Evolutionary conservation across 768 basidiomycete genomes (phyloP).

Genomic region (Rhodocollybia butyracea): DNA sequence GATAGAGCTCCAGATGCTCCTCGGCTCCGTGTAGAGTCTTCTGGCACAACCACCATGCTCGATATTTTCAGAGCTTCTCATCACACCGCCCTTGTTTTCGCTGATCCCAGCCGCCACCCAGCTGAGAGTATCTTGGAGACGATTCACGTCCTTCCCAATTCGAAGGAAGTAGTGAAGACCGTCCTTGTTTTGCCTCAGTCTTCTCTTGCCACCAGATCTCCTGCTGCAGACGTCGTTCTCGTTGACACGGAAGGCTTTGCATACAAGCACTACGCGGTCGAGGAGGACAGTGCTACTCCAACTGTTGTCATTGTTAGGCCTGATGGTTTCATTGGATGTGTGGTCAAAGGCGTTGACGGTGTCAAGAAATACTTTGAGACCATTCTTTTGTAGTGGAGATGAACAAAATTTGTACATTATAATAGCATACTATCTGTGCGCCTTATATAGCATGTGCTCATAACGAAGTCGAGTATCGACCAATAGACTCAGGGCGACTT

Average conservation of each 20-base stretch:
- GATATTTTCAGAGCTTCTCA: conserved; percentile 27
- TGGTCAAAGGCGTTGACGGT: conserved; percentile 28
- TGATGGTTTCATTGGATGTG: conserved; percentile 42
- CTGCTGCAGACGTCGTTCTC: conserved; percentile 27
- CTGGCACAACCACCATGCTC: conserved; percentile 21
- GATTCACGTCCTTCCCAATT: conserved; percentile 16
- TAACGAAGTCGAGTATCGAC: too few species aligned
- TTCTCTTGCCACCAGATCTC: conserved; percentile 4
- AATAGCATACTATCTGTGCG: too few species aligned
- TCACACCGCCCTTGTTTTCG: conserved; percentile 42
- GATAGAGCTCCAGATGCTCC: conserved; percentile 45
- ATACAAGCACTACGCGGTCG: conserved; percentile 30
- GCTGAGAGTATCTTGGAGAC: conserved; percentile 8
- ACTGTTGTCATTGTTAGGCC: conserved; percentile 39
- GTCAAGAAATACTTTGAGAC: conserved; percentile 31
- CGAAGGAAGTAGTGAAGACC: conserved; percentile 21
- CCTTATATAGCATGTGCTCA: too few species aligned
- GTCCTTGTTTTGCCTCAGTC: conserved; percentile 23
- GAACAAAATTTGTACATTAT: too few species aligned
- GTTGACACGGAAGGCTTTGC: conserved; percentile 37
- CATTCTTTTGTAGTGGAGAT: too few species aligned
- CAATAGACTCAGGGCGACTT: too few species aligned
- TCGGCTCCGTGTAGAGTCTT: conserved; percentile 20
- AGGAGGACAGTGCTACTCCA: conserved; percentile 19
- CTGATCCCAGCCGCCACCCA: conserved; percentile 17